Evolutionary conservation across 208 protist genomes (phyloP).

Genomic region (Crithidia fasciculata): DNA sequence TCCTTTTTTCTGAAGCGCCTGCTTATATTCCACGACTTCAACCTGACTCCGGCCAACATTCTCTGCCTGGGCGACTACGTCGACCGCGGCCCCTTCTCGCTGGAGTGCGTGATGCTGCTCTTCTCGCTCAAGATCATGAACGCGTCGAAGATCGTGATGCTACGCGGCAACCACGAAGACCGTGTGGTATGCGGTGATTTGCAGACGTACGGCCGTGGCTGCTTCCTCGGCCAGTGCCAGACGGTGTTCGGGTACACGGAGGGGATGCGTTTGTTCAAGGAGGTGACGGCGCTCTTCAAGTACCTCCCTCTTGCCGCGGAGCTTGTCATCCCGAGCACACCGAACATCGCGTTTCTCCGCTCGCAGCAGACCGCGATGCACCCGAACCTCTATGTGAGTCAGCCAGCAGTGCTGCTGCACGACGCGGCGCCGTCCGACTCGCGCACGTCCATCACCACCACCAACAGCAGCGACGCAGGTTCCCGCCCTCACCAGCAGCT

Average conservation of each 20-base stretch:
- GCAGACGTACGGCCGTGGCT: slow-evolving; percentile 64
- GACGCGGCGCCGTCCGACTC: not conserved
- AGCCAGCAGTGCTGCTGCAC: slow-evolving; percentile 33
- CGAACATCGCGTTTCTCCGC: slow-evolving; percentile 41
- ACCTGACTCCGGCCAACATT: slow-evolving; percentile 63
- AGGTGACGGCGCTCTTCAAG: slow-evolving; percentile 67
- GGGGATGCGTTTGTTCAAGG: slow-evolving; percentile 64
- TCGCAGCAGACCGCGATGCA: slow-evolving; percentile 39
- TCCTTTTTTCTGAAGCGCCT: slow-evolving; percentile 64
- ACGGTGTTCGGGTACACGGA: slow-evolving; percentile 57
- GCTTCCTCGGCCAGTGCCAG: slow-evolving; percentile 76
- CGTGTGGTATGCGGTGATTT: slow-evolving; percentile 75
- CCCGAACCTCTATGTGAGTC: slow-evolving; percentile 47
- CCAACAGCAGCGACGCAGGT: too few relatives aligned
- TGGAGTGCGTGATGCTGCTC: slow-evolving; percentile 90
- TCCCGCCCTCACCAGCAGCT: too few relatives aligned
- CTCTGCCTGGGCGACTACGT: slow-evolving; percentile 99
- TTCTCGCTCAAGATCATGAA: slow-evolving; percentile 82
- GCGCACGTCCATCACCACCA: too few relatives aligned
- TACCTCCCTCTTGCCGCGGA: slow-evolving; percentile 75
- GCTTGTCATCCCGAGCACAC: slow-evolving; percentile 56
- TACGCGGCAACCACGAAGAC: slow-evolving; percentile 91
- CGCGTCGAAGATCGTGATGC: slow-evolving; percentile 68
- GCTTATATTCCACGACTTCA: slow-evolving; percentile 70
- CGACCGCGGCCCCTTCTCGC: slow-evolving; percentile 94